These are phyloP conservation scores for Ajuga reptans DNA, from an alignment of 305 asterid genomes.

Conservation along the genomic window DNA sequence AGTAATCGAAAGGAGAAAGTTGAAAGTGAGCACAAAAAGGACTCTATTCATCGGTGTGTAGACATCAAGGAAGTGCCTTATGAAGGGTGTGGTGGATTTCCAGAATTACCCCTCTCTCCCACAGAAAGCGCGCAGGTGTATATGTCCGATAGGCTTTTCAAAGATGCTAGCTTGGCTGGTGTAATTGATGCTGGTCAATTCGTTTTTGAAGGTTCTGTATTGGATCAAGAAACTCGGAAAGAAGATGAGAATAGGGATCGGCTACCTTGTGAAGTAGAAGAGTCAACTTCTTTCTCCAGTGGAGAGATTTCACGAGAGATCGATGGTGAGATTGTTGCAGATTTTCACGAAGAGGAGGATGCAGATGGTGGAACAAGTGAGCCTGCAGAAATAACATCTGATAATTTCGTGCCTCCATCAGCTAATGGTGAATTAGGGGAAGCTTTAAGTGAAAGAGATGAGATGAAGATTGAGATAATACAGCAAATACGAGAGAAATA, in stretches of 20 bases:
- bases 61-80: slow-evolving; percentile 22
- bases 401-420: neutral
- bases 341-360: slow-evolving; percentile 28
- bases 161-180: slow-evolving; percentile 25
- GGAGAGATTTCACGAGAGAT: slow-evolving; percentile 32
- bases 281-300: neutral
- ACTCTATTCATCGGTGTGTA: slow-evolving; percentile 15
- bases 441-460: slow-evolving; percentile 33
- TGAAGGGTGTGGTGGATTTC: neutral
- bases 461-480: slow-evolving; percentile 35
- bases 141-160: slow-evolving; percentile 12
- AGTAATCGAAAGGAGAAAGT: slow-evolving; percentile 21
- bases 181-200: slow-evolving; percentile 13
- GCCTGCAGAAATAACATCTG: slow-evolving; percentile 15
- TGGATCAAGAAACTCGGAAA: slow-evolving; percentile 16
- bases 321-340: slow-evolving; percentile 27
- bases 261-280: slow-evolving; percentile 24
- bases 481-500: slow-evolving; percentile 39
- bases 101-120: slow-evolving; percentile 13
- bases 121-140: neutral
- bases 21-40: slow-evolving; percentile 25
- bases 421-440: slow-evolving; percentile 24
- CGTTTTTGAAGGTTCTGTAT: slow-evolving; percentile 16
- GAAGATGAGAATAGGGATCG: slow-evolving; percentile 25
- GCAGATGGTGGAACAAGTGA: slow-evolving; percentile 24